Percentiles rank a stretch among this genome's conserved stretches.
Evolutionary conservation across 345 rosid species (phyloP).

Genomic region (Rhodomyrtus tomentosa): DNA sequence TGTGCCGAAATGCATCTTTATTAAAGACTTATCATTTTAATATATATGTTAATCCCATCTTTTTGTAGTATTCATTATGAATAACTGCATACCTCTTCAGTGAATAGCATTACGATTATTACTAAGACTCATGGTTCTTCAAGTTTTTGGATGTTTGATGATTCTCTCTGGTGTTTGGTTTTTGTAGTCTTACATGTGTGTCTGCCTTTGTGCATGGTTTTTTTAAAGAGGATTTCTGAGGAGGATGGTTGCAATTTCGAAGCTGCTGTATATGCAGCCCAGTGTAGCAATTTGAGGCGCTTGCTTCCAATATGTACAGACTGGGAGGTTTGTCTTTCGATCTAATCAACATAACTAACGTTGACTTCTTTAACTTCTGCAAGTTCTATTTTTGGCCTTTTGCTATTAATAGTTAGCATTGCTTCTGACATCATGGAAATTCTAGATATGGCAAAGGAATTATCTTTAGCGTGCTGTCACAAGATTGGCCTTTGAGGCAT

Average conservation of each 20-base stretch:
- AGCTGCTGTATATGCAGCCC: conserved; percentile 79
- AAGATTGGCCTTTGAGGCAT: background rate
- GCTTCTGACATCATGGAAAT: background rate
- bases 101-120: background rate
- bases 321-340: conserved; percentile 71
- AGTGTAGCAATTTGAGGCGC: conserved; percentile 80
- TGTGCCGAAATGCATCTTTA: background rate
- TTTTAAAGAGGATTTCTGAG: conserved; percentile 77
- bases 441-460: background rate
- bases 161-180: background rate
- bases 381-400: background rate
- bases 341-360: background rate
- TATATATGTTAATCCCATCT: background rate
- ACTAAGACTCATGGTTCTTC: background rate
- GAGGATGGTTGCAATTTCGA: conserved; percentile 78
- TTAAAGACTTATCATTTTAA: background rate
- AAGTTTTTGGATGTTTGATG: background rate
- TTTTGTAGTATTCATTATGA: background rate
- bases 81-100: background rate
- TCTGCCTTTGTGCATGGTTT: conserved; percentile 1
- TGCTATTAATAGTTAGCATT: background rate
- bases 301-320: conserved; percentile 84
- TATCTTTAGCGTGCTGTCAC: background rate
- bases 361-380: background rate
- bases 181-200: conserved; percentile 3